Percentiles rank a stretch among this genome's conserved stretches.
Evolutionary conservation across 2,329 filamentous ascomycete genomes (phyloP).

Genomic region (Botryotinia calthae): DNA sequence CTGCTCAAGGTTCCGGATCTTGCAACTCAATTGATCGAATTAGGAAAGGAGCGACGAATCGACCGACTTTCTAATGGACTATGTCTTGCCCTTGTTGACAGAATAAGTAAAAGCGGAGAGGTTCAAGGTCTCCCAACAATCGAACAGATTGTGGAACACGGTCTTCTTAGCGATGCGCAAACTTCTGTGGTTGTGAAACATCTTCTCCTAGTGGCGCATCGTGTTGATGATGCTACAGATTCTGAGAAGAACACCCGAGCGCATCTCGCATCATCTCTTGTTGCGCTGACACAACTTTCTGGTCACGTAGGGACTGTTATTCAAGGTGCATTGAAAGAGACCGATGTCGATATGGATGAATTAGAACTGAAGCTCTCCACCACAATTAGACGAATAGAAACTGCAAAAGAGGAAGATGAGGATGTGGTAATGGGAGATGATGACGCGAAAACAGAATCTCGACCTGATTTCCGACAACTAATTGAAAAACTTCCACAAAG

Average conservation of each 20-base stretch:
- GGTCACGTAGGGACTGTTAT: slow-evolving; percentile 62
- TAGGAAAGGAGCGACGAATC: slow-evolving; percentile 63
- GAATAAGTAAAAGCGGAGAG: slow-evolving; percentile 59
- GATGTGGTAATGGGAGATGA: slow-evolving; percentile 52
- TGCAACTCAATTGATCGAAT: slow-evolving; percentile 55
- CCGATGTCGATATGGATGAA: slow-evolving; percentile 69
- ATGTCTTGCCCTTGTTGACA: slow-evolving; percentile 63
- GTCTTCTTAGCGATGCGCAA: slow-evolving; percentile 62
- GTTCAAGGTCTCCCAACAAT: slow-evolving; percentile 56
- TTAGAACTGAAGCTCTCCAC: slow-evolving; percentile 73
- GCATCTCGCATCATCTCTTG: slow-evolving; percentile 64
- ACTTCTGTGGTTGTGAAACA: slow-evolving; percentile 63
- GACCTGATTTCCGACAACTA: slow-evolving; percentile 37
- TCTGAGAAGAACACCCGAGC: slow-evolving; percentile 56
- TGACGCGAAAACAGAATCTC: slow-evolving; percentile 27
- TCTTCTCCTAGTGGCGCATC: slow-evolving; percentile 59
- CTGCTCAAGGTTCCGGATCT: slow-evolving; percentile 63
- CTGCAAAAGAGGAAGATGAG: slow-evolving; percentile 50
- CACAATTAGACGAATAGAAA: slow-evolving; percentile 58
- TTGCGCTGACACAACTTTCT: slow-evolving; percentile 59
- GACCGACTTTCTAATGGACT: slow-evolving; percentile 71
- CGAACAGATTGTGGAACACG: slow-evolving; percentile 58
- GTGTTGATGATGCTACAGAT: slow-evolving; percentile 55
- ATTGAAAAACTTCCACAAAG: slow-evolving; percentile 35
- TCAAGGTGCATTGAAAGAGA: slow-evolving; percentile 62